These are phyloP conservation scores for Colletotrichum sp. DNA, from an alignment of 2,329 filamentous ascomycete species.

Conservation along the genomic window DNA sequence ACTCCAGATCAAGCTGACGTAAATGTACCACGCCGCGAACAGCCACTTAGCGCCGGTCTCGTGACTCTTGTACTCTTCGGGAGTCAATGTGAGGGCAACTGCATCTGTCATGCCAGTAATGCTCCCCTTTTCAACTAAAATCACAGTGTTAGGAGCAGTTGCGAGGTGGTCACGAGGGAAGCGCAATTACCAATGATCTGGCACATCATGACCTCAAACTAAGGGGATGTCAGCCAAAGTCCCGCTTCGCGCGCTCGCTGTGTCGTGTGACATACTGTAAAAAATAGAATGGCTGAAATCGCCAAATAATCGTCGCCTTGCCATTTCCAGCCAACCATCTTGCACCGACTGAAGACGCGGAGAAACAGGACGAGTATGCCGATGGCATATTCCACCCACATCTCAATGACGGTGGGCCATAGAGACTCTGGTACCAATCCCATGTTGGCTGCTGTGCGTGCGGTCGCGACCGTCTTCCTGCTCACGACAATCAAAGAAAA, in stretches of 20 bases:
- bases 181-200: constrained; percentile 6
- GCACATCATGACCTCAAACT: constrained; percentile 19
- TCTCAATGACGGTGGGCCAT: constrained; percentile 12
- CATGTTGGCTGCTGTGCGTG: background rate
- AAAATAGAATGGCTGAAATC: constrained; percentile 1
- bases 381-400: constrained; percentile 15
- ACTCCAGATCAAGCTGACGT: constrained; percentile 18
- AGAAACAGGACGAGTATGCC: constrained; percentile 6
- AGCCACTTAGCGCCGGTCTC: constrained; percentile 15
- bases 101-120: constrained; percentile 15
- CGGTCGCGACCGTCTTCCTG: background rate
- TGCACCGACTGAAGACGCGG: constrained; percentile 2
- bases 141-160: background rate
- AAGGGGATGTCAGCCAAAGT: background rate
- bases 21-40: constrained; percentile 16
- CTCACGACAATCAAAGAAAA: background rate
- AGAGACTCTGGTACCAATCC: background rate
- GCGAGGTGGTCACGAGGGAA: background rate
- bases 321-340: constrained; percentile 6
- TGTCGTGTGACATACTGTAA: background rate
- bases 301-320: constrained; percentile 14
- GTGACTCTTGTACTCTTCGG: constrained; percentile 10
- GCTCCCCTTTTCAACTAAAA: constrained; percentile 10
- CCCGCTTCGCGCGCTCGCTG: background rate
- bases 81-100: background rate